Base-by-base conservation (phyloP, 768 basidiomycete genomes). In the Xerocomellus intermedius region DNA sequence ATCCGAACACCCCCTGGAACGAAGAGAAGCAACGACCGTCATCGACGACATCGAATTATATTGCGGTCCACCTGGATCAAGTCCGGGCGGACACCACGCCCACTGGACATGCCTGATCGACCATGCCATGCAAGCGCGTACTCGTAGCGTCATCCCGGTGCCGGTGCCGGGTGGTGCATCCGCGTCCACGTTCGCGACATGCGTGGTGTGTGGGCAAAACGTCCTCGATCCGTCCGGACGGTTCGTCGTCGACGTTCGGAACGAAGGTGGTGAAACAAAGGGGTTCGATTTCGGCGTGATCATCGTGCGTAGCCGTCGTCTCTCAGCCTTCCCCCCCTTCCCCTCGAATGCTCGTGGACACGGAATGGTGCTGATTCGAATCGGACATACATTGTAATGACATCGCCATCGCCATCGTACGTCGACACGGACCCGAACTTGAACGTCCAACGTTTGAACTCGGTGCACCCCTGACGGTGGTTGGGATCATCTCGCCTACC, bases 51-150 rank as follows among this genome's bases (percentile, higher is more conserved):
- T 69, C 49, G 64, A 66, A 26, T 28, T 69, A 19, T 58, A 66
- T 21, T 69, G 64, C 53, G 57, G 54, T 22, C 50, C 56, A 19
- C 58, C 64, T 1, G 64, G 61, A 16, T 61, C 59, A 8, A 57
- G 61, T 5, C 64, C 67, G 3, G 21, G 61, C 22, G 62, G 54
- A 2, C 67, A 68, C 19, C 67, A 69, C 39, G 42, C 66, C 33
- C 66, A 68, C 53, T 68, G 66, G 66, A 38, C 59, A 13, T 68
- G 66, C 57, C 57, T 69, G 21, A 53, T 69, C 54, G 67, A 69
- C 22, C 47, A 58, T 32, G 64, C 53, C 2, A 59, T 50, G 21
- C 55, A 39, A 8, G 26, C 32, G 10, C 46, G 37, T 8, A 3
- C 42, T 4, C 48, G 33, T 22, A 9, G 37, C n/a, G 21, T 13